Evolutionary conservation across 257 asterid species (phyloP).

Genomic region (Nyctanthes arbortristis): DNA sequence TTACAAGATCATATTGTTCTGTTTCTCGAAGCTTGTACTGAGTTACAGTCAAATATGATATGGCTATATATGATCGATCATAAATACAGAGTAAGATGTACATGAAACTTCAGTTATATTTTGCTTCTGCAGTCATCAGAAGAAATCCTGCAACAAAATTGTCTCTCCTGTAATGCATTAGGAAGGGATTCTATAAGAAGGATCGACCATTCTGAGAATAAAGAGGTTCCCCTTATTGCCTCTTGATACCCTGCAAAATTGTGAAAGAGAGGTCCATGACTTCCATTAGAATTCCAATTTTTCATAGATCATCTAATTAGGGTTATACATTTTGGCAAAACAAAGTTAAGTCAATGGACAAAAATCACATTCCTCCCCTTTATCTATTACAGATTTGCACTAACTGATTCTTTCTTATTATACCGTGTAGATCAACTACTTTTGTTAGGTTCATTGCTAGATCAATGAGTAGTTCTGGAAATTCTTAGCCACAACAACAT

Average conservation of each 20-base stretch:
- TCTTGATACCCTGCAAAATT: slow-evolving; percentile 43
- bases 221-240: slow-evolving; percentile 51
- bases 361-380: too few species aligned
- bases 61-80: not conserved
- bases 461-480: not conserved
- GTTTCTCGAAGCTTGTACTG: not conserved
- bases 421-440: too few species aligned
- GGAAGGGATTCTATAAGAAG: slow-evolving; percentile 39
- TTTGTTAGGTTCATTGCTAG: not conserved
- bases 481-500: too few species aligned
- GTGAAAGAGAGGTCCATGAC: not conserved
- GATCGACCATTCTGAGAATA: slow-evolving; percentile 52
- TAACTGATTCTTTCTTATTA: too few species aligned
- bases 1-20: not conserved
- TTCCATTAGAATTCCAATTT: not conserved
- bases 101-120: not conserved
- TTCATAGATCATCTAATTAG: not conserved
- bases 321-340: too few species aligned
- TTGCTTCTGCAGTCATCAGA: not conserved
- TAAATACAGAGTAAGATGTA: not conserved
- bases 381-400: too few species aligned
- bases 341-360: too few species aligned
- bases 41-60: not conserved
- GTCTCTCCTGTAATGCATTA: not conserved
- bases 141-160: not conserved